Evolutionary conservation across 345 rosid species (phyloP).

Genomic region (Eucalyptus regnans): DNA sequence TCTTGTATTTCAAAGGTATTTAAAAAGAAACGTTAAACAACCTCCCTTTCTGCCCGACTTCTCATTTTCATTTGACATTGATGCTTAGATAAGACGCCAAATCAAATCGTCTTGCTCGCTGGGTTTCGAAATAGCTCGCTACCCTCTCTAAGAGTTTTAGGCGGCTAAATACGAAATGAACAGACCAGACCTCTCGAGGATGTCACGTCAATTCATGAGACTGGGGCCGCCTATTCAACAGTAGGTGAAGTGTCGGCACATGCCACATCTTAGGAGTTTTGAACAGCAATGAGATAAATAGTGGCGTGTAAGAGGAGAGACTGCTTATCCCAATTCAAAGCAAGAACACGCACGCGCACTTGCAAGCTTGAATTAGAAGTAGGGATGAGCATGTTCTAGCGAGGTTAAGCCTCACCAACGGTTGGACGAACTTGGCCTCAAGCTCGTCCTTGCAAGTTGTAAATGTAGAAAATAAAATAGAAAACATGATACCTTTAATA

Average conservation of each 20-base stretch:
- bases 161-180: not conserved
- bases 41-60: not conserved
- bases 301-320: not conserved
- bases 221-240: not conserved
- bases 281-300: not conserved
- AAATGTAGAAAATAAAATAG: too few species aligned
- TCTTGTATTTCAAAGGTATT: too few species aligned
- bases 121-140: not conserved
- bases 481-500: too few species aligned
- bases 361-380: too few species aligned
- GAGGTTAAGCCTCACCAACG: too few species aligned
- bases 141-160: not conserved
- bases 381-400: too few species aligned
- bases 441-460: too few species aligned
- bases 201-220: not conserved
- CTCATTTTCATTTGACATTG: not conserved
- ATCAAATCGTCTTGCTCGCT: not conserved
- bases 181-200: not conserved
- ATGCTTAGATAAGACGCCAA: not conserved
- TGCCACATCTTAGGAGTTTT: not conserved
- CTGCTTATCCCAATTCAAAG: not conserved
- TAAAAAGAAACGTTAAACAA: too few species aligned
- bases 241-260: not conserved
- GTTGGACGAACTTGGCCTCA: too few species aligned
- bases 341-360: not conserved